Evolutionary conservation across 2,329 filamentous ascomycete species (phyloP).

Genomic region (Neurospora crassa): DNA sequence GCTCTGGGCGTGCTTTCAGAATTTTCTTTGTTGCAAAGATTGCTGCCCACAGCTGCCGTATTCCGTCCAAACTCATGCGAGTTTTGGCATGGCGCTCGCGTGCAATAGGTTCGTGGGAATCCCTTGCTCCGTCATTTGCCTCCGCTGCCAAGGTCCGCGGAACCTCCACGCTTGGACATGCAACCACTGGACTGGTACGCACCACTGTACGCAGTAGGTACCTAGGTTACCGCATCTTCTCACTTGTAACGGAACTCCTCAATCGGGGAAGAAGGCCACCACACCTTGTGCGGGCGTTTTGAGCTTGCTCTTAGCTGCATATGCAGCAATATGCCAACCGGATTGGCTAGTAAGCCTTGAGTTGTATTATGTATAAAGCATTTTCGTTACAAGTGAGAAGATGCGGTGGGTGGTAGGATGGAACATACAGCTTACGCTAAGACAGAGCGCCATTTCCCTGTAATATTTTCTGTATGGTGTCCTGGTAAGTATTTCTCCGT

Average conservation of each 20-base stretch:
- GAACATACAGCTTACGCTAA: neutral
- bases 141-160: neutral
- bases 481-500: neutral
- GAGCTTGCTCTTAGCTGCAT: too few relatives aligned
- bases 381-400: too few relatives aligned
- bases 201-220: neutral
- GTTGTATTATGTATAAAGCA: too few relatives aligned
- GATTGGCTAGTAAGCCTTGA: too few relatives aligned
- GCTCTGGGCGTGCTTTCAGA: neutral
- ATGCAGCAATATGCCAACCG: too few relatives aligned
- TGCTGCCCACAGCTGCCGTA: neutral
- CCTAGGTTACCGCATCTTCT: too few relatives aligned
- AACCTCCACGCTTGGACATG: neutral
- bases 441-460: neutral
- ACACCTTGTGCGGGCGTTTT: too few relatives aligned
- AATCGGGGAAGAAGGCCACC: too few relatives aligned
- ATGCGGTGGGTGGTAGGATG: neutral
- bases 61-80: neutral
- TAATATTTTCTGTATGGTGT: neutral
- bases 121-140: neutral
- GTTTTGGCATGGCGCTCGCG: neutral
- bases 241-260: too few relatives aligned
- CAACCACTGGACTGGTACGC: neutral
- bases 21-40: neutral
- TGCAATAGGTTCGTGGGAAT: neutral